Evolutionary conservation across 75 land plant species (phyloP).

Genomic region (Gnetum montanum): DNA sequence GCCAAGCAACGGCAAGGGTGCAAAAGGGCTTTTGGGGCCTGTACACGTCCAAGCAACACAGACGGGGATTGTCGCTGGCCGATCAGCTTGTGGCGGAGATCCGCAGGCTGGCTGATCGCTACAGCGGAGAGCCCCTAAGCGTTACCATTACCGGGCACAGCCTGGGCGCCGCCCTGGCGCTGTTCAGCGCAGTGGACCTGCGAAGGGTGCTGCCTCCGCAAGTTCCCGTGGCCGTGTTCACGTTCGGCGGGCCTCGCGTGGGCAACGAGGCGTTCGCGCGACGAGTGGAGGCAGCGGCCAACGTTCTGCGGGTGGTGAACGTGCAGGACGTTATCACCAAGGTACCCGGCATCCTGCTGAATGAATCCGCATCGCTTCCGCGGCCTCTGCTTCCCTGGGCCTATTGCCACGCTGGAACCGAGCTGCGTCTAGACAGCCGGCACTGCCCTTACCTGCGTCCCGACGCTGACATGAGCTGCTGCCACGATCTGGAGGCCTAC

Average conservation of each 20-base stretch:
- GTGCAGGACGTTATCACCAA: constrained; percentile 51
- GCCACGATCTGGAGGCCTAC: constrained; percentile 75
- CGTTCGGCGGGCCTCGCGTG: constrained; percentile 74
- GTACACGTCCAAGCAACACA: constrained; percentile 25
- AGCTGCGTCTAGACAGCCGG: constrained; percentile 45
- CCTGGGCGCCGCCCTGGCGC: constrained; percentile 61
- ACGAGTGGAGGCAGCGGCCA: constrained; percentile 31
- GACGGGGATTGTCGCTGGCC: constrained; percentile 32
- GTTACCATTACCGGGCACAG: too few relatives aligned
- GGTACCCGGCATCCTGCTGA: constrained; percentile 39
- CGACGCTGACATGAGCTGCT: constrained; percentile 44
- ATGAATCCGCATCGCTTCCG: constrained; percentile 16
- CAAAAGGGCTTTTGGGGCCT: constrained; percentile 55
- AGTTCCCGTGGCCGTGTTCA: constrained; percentile 44
- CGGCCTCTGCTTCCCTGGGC: too few relatives aligned
- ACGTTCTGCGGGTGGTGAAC: constrained; percentile 61
- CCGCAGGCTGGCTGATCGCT: constrained; percentile 21
- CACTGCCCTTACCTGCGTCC: constrained; percentile 52
- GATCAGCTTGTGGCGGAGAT: constrained; percentile 37
- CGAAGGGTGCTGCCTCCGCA: neutral
- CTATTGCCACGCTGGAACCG: constrained; percentile 63
- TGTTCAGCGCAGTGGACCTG: constrained; percentile 53
- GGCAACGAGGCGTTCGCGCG: constrained; percentile 50
- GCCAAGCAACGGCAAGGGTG: constrained; percentile 27
- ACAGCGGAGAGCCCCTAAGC: constrained; percentile 4